Evolutionary conservation across 2,329 filamentous ascomycete genomes (phyloP), one percentile per base, ranked within the genome.

Genomic region (Xylaria arbuscula): DNA sequence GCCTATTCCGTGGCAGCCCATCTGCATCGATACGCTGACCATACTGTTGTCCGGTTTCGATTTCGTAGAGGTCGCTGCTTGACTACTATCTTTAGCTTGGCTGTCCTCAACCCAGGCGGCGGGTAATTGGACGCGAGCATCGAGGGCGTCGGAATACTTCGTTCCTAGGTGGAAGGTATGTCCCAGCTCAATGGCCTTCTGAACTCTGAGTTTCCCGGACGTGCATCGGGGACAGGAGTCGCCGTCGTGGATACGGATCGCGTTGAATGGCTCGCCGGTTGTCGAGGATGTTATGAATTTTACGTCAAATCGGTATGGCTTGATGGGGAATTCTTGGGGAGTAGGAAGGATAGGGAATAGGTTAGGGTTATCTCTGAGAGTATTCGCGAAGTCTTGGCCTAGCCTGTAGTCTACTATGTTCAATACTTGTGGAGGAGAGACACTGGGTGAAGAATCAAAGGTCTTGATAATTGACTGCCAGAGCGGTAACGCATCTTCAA

Each of bases 1-100:
- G 1, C 96, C 96, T 69, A 99, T 97, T 0, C 96, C 96, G 77
- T 98, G 93, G 78, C 96, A 99, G 64, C 96, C 96, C 96, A 99
- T 99, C 72, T 97, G 89, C 76, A 97, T 86, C 0, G 89, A 84
- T 0, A 89, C 84, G 32, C 72, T 76, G n/a, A 72, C 73, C 54
- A 75, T 70, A 17, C 76, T 73, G n/a, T 76, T 73, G 15, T 67
- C 62, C 28, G 61, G 38, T 1, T 42, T 72, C n/a, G 78, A 70
- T 3, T 69, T 50, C n/a, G 56, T 32, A 15, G 24, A 28, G 28
- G 3, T 28, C 5, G 28, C 28, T 28, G 28, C 28, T 5, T 28
- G 28, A 28, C 28, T 28, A 5, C 28, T 28, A 5, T 28, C 28
- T 5, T 28, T 5, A 5, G 28, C 28, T 54, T 59, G 71, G 54